Conservation (phyloP, 768 basidiomycete species). For the Leccinum disarticulatum region DNA sequence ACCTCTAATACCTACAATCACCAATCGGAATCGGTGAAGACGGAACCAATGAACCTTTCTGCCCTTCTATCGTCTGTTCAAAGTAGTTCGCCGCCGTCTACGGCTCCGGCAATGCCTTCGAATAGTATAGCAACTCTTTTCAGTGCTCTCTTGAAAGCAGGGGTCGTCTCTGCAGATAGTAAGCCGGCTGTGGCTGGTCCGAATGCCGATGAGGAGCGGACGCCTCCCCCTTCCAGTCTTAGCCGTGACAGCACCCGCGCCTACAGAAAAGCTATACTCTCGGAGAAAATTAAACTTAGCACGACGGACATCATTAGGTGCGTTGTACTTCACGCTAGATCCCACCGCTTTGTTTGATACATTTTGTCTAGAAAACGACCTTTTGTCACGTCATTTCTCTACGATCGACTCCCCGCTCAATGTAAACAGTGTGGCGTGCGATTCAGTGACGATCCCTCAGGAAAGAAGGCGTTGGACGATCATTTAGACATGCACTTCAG, state of each 20-base stretch:
- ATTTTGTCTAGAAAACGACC: slow-evolving; percentile 46
- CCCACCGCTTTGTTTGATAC: neutral
- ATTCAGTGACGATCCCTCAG: slow-evolving; percentile 69
- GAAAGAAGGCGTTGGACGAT: slow-evolving; percentile 76
- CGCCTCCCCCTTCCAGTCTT: slow-evolving; percentile 33
- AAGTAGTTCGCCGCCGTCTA: slow-evolving; percentile 23
- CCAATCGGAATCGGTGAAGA: slow-evolving; percentile 26
- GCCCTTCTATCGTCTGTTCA: slow-evolving; percentile 29
- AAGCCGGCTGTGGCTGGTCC: slow-evolving; percentile 53
- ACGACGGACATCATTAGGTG: slow-evolving; percentile 75
- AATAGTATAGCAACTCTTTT: slow-evolving; percentile 57
- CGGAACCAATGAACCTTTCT: slow-evolving; percentile 32
- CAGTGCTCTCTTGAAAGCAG: slow-evolving; percentile 75
- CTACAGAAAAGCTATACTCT: slow-evolving; percentile 62
- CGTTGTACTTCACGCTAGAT: slow-evolving; percentile 18
- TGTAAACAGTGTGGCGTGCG: slow-evolving; percentile 95
- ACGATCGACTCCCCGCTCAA: slow-evolving; percentile 71
- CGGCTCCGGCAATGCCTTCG: slow-evolving; percentile 24
- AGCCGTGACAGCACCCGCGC: slow-evolving; percentile 50
- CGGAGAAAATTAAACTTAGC: slow-evolving; percentile 59
- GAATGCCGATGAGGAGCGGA: slow-evolving; percentile 27
- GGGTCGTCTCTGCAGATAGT: slow-evolving; percentile 59
- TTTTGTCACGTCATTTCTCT: slow-evolving; percentile 63
- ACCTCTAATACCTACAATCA: slow-evolving; percentile 30
- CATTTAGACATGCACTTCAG: slow-evolving; percentile 97